These are phyloP conservation scores for Crithidia sp. DNA, from an alignment of 208 protist species.

Conservation along the genomic window DNA sequence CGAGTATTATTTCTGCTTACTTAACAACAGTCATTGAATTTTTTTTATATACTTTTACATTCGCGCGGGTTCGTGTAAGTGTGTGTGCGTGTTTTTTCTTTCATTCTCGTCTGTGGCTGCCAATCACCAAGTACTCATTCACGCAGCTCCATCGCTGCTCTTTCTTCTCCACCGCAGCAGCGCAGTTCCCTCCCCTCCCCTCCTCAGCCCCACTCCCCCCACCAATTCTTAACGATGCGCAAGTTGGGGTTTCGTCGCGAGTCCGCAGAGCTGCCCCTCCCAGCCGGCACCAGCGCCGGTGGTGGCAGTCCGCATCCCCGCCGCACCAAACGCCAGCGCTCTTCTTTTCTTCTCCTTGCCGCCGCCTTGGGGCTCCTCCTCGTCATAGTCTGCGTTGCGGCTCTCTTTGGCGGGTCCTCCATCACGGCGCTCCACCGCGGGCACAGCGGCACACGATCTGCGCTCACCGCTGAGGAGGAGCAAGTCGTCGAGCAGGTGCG, in stretches of 20 bases:
- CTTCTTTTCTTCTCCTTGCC: background rate
- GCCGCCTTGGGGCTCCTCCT: background rate
- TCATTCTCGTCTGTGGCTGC: too few species aligned
- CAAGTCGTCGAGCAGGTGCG: constrained; percentile 2
- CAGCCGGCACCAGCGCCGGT: background rate
- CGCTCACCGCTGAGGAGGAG: constrained; percentile 4
- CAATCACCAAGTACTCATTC: too few species aligned
- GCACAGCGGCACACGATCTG: background rate
- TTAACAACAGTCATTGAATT: too few species aligned
- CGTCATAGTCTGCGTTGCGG: background rate
- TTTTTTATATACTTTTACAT: too few species aligned
- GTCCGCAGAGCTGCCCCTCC: constrained; percentile 1
- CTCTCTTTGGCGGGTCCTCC: background rate
- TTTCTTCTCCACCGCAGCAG: too few species aligned
- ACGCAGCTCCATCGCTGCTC: too few species aligned
- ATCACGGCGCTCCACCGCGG: background rate
- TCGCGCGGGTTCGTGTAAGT: too few species aligned
- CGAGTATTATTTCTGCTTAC: too few species aligned
- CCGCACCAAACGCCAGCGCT: background rate
- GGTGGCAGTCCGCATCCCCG: background rate
- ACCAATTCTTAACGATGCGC: background rate
- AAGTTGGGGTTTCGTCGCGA: background rate
- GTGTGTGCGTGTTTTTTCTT: too few species aligned
- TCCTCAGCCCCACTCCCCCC: too few species aligned
- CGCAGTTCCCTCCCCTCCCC: too few species aligned